Evolutionary conservation across 805 yeast species (phyloP).

Genomic region (Cyberlindnera meyerae): DNA sequence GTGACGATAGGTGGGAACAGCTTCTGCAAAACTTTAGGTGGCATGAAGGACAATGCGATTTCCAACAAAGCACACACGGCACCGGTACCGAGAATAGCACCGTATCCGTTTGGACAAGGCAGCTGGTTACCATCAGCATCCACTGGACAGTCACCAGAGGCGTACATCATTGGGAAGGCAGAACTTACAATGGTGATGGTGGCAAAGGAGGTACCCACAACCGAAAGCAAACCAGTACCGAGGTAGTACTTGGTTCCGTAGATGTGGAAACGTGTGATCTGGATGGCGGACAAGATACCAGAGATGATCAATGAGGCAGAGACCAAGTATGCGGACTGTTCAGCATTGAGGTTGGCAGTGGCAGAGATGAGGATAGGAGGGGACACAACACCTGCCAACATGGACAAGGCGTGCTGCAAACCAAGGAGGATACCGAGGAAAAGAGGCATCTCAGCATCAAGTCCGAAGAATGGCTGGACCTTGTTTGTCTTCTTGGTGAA

Average conservation of each 20-base stretch:
- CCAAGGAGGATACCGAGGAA: conserved; percentile 73
- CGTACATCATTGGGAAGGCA: conserved; percentile 79
- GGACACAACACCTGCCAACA: conserved; percentile 87
- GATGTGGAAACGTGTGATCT: conserved; percentile 77
- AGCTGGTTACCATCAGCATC: conserved; percentile 59
- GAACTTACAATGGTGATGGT: conserved; percentile 76
- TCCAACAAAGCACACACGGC: conserved; percentile 72
- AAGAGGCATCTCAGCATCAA: conserved; percentile 78
- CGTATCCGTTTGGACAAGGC: conserved; percentile 89
- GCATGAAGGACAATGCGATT: conserved; percentile 68
- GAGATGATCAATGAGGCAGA: conserved; percentile 70
- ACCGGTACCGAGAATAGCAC: conserved; percentile 81
- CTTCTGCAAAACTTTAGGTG: conserved; percentile 63
- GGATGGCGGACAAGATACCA: conserved; percentile 66
- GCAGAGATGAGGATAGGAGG: conserved; percentile 74
- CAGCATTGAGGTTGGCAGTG: conserved; percentile 52
- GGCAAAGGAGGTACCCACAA: conserved; percentile 88
- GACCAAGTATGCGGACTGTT: conserved; percentile 54
- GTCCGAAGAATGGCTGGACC: conserved; percentile 77
- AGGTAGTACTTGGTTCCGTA: conserved; percentile 67
- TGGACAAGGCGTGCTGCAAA: conserved; percentile 80
- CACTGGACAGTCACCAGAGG: conserved; percentile 58
- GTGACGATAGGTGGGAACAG: conserved; percentile 88
- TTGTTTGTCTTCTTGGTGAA: conserved; percentile 44
- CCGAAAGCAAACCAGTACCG: conserved; percentile 87